phyloP scores from a whole-genome alignment of 257 asterid species.

The Verbascum thapsus region DNA sequence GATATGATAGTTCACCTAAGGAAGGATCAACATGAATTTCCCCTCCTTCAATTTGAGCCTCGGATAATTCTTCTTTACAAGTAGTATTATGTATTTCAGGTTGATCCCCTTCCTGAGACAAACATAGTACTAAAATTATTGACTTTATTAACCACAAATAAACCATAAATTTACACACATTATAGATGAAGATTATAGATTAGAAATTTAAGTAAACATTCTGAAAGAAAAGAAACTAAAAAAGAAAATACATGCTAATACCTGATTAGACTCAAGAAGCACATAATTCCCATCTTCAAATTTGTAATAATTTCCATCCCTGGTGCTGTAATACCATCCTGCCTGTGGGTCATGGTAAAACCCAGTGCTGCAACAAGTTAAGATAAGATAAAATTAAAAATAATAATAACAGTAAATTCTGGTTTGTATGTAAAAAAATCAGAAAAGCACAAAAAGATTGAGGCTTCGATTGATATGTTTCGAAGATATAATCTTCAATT shows the following conservation, averaged over 20 bases:
- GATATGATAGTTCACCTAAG: conserved; percentile 46
- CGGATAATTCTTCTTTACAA: conserved; percentile 32
- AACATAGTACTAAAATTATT: conserved; percentile 11
- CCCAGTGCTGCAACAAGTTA: conserved; percentile 70
- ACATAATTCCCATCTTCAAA: conserved; percentile 88
- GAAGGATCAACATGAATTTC: conserved; percentile 35
- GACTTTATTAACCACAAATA: conserved; percentile 14
- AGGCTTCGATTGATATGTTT: background rate
- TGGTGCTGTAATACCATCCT: conserved; percentile 86
- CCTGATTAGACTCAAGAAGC: conserved; percentile 58
- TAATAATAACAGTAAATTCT: background rate
- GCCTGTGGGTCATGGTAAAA: conserved; percentile 85
- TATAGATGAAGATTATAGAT: background rate
- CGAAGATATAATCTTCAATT: background rate
- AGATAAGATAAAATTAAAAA: background rate
- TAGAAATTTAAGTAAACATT: conserved; percentile 1
- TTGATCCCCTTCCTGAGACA: conserved; percentile 45
- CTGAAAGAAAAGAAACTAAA: background rate
- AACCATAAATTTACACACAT: conserved; percentile 7
- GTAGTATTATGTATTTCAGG: conserved; percentile 31
- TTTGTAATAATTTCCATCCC: conserved; percentile 82
- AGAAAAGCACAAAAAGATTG: background rate
- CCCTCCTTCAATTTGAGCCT: conserved; percentile 39
- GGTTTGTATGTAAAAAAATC: conserved; percentile 20
- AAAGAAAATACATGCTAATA: conserved; percentile 17